Evolutionary conservation across 306 rosid genomes (phyloP).

Genomic region (Casuarina equisetifolia): DNA sequence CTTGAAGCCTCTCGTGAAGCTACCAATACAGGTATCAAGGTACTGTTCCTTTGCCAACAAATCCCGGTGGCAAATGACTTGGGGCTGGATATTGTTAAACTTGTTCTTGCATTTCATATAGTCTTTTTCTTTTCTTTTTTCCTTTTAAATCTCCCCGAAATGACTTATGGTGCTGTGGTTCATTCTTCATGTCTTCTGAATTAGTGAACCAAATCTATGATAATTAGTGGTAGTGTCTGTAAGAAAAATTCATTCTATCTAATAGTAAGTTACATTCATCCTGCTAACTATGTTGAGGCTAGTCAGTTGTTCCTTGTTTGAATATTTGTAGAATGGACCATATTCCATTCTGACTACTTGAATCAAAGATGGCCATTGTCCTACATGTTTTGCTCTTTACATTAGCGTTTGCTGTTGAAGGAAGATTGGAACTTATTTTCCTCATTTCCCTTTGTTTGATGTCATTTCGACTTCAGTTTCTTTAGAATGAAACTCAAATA

Average conservation of each 20-base stretch:
- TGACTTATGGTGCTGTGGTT: not conserved
- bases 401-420: not conserved
- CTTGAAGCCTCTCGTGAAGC: slow-evolving; percentile 99
- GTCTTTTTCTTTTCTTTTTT: not conserved
- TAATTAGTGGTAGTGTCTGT: not conserved
- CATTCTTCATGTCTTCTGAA: not conserved
- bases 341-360: not conserved
- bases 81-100: not conserved
- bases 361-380: not conserved
- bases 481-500: not conserved
- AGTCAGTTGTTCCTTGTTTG: not conserved
- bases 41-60: slow-evolving; percentile 26
- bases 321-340: not conserved
- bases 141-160: not conserved
- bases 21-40: slow-evolving; percentile 93
- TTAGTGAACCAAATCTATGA: not conserved
- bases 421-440: not conserved
- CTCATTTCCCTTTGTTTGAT: not conserved
- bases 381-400: not conserved
- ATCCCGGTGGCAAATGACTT: not conserved
- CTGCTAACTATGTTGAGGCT: too few species aligned
- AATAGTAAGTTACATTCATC: not conserved
- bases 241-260: not conserved
- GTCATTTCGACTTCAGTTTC: not conserved
- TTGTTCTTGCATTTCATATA: not conserved